Percentiles rank a stretch among this genome's conserved stretches.
Evolutionary conservation across 2,329 filamentous ascomycete genomes (phyloP).

Genomic region (Rhytidhysteron rufulum): DNA sequence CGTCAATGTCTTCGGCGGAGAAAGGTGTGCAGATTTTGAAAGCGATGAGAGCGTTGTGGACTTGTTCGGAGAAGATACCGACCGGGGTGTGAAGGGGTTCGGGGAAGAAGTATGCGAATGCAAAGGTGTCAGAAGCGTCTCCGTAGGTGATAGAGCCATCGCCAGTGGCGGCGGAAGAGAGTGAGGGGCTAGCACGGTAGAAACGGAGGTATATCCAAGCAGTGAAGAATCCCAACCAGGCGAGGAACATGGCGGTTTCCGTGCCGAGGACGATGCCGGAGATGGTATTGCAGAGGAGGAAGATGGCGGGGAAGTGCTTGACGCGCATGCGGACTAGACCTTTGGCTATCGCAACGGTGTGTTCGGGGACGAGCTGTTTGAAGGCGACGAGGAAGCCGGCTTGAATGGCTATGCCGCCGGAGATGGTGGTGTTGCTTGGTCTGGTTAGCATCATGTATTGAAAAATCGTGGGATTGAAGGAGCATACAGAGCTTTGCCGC

Average conservation of each 20-base stretch:
- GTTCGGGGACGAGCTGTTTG: slow-evolving; percentile 94
- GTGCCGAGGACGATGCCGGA: slow-evolving; percentile 62
- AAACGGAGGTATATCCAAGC: slow-evolving; percentile 97
- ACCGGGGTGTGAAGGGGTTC: slow-evolving; percentile 75
- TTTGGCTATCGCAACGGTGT: slow-evolving; percentile 91
- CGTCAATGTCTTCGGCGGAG: slow-evolving; percentile 72
- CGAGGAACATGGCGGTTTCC: slow-evolving; percentile 75
- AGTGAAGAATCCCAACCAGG: slow-evolving; percentile 75
- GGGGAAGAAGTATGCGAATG: slow-evolving; percentile 94
- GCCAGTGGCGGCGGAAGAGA: slow-evolving; percentile 52
- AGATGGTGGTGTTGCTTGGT: slow-evolving; percentile 70
- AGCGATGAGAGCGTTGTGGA: slow-evolving; percentile 73
- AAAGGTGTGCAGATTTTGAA: slow-evolving; percentile 81
- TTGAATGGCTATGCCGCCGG: slow-evolving; percentile 84
- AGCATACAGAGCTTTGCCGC: slow-evolving; percentile 68
- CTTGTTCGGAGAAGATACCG: slow-evolving; percentile 64
- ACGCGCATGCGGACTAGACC: slow-evolving; percentile 87
- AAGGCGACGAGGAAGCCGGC: slow-evolving; percentile 94
- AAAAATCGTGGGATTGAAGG: too few species aligned
- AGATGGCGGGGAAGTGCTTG: slow-evolving; percentile 74
- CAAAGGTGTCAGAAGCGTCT: slow-evolving; percentile 93
- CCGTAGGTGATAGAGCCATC: slow-evolving; percentile 63
- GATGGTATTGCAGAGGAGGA: slow-evolving; percentile 65
- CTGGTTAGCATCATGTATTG: slow-evolving; percentile 14
- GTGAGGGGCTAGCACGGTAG: slow-evolving; percentile 70